Base-by-base conservation (phyloP, 2,329 filamentous ascomycete species). In the Sporothrix variecibatus region DNA sequence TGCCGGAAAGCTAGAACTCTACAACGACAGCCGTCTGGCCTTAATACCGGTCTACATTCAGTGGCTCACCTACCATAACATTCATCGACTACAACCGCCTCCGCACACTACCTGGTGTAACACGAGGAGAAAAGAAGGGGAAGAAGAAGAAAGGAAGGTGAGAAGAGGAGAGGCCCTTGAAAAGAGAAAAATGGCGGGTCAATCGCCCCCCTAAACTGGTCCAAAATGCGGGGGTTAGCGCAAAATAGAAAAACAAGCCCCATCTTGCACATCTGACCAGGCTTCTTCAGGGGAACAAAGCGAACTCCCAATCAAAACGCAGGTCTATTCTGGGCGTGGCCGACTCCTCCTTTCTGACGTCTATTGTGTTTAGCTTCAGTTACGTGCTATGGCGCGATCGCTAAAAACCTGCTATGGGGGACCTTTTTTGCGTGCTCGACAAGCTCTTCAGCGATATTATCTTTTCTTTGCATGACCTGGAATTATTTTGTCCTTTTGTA, bases 321-420 rank as follows among this genome's bases (percentile, higher is more conserved):
- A 43, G 40, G 17, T 53, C 20, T 23, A 23, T 51, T 17, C 12
- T n/a, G 9, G 38, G 38, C 49, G 6, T 51, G 49, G 12, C 7
- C 17, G 49, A 31, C 58, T 28, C 58, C 58, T 9, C 7, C 9
- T 38, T 64, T 64, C 34, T 64, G 31, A 40, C 20, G 40, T 40
- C 34, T 64, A 23, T 64, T 12, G 20, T 8, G 40, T 40, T 20
- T 64, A 40, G 60, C 17, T 7, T 6, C 60, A n/a, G 60, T 64
- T 64, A 64, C 60, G 60, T 64, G 60, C 60, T 64, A 40, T 64
- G 60, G 34, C 60, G 60, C 60, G 60, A 64, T 64, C 34, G n/a
- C 60, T 12, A 38, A 15, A 40, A 64, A n/a, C 31, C 31, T 23
- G 60, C 31, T 23, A n/a, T 12, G 58, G 20, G 60, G 20, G 60